phyloP scores from a whole-genome alignment of 257 asterid species.

The Apocynum venetum region DNA sequence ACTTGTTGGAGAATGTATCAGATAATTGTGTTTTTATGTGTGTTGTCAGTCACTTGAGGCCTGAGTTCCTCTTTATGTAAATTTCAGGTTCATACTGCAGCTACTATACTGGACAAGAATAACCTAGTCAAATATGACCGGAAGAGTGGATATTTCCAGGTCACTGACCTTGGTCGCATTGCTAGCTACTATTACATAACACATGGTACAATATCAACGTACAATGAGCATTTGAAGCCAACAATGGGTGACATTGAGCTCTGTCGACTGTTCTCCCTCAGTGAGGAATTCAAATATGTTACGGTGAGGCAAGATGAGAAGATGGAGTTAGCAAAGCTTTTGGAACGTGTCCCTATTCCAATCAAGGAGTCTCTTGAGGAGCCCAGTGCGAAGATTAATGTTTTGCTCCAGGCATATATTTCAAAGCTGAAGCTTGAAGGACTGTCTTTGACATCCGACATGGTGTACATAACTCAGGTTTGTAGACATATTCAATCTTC shows the following conservation, averaged over 20 bases:
- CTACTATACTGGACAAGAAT: slow-evolving; percentile 41
- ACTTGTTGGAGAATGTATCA: not conserved
- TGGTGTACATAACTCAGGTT: slow-evolving; percentile 47
- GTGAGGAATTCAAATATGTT: slow-evolving; percentile 44
- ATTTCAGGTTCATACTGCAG: slow-evolving; percentile 45
- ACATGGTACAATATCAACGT: slow-evolving; percentile 44
- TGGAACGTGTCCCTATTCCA: slow-evolving; percentile 43
- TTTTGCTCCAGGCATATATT: slow-evolving; percentile 39
- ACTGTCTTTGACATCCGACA: slow-evolving; percentile 39
- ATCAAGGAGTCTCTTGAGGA: slow-evolving; percentile 44
- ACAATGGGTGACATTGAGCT: slow-evolving; percentile 51
- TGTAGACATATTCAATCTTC: not conserved
- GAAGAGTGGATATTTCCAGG: slow-evolving; percentile 48
- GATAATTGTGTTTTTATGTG: not conserved
- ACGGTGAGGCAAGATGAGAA: slow-evolving; percentile 46
- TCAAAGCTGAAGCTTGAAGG: slow-evolving; percentile 46
- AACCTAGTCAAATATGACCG: slow-evolving; percentile 37
- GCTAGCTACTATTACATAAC: slow-evolving; percentile 45
- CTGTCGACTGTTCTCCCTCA: slow-evolving; percentile 42
- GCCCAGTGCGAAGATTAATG: slow-evolving; percentile 50
- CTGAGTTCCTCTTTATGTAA: not conserved
- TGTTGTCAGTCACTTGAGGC: not conserved
- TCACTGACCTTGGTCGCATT: slow-evolving; percentile 47
- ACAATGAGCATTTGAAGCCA: slow-evolving; percentile 41
- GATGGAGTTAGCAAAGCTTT: slow-evolving; percentile 40